Base-by-base conservation (phyloP, 768 basidiomycete species). In the Chalciporus chontae region DNA sequence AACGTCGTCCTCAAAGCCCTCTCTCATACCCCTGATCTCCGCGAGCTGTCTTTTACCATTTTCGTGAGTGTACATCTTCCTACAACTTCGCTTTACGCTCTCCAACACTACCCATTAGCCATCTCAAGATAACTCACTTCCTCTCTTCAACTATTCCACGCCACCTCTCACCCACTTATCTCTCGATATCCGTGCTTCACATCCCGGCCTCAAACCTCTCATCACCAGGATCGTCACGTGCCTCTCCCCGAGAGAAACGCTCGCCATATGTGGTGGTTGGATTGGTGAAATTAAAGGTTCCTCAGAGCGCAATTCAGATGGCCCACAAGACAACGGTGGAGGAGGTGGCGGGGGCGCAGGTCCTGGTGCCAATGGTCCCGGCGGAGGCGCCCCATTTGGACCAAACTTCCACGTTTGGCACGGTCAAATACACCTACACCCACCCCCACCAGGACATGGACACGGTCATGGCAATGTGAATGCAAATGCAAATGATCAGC, bases 11-110 rank as follows among this genome's bases (percentile, higher is more conserved):
- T 89, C 27, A 68, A 66, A 14, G 64, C 77, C 10, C 50, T 62
- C 6, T 53, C 61, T 0, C 69, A 79, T 42, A 80, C 78, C 0
- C 85, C 85, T 0, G 59, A 69, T 6, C 72, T 90, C 10, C 77
- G 80, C 54, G 81, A 74, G 48, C 70, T 90, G 0, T 81, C 85
- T 1, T 70, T 88, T 24, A 81, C 82, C 14, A 73, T 77, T 39
- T 75, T 76, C 50, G 85, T 87, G 49, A 51, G 81, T 11, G 0
- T 65, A 10, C 7, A 23, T 13, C 17, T n/a, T 1, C 0, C 10
- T 39, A 1, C 10, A 21, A 38, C 43, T 24, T 7, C 43, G 13
- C 42, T 48, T 27, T 45, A 24, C 29, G 43, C 47, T 51, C 45
- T 34, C 45, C 50, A 47, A 48, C 39, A 39, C 9, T 6, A 31